These are phyloP conservation scores for Leishmania turanica DNA, from an alignment of 208 protist species.

Conservation along the genomic window DNA sequence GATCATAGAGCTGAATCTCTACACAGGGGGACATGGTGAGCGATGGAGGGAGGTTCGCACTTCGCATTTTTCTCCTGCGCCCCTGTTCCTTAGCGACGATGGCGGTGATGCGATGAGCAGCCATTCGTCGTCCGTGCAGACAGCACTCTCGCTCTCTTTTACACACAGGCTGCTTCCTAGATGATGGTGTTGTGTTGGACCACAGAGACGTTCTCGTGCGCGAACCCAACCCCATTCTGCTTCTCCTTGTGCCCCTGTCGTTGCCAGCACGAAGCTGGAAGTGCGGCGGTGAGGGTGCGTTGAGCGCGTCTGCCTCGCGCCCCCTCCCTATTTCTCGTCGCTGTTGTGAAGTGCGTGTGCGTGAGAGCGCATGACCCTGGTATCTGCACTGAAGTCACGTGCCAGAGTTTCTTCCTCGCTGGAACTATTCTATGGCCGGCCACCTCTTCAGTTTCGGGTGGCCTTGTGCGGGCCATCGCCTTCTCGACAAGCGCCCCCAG, in stretches of 20 bases:
- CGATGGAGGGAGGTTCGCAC: not conserved
- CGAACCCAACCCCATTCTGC: no score
- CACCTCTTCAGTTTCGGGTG: not conserved
- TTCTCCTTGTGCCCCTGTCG: not conserved
- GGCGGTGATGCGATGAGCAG: not conserved
- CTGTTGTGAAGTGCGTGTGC: not conserved
- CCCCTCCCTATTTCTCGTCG: not conserved
- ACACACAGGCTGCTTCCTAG: not conserved
- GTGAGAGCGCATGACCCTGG: not conserved
- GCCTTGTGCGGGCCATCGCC: no score
- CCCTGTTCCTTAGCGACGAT: not conserved
- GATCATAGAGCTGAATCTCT: not conserved
- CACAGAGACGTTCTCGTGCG: not conserved
- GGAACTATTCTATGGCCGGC: not conserved
- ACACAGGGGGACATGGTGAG: not conserved
- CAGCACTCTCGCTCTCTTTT: not conserved
- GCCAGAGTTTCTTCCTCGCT: not conserved
- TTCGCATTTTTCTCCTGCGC: not conserved
- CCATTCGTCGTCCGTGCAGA: not conserved
- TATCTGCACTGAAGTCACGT: not conserved
- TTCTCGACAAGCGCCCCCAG: no score
- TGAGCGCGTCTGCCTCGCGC: not conserved
- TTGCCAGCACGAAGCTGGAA: not conserved
- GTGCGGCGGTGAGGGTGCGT: not conserved
- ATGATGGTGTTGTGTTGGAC: not conserved